Evolutionary conservation across 192 early-diverging fungal genomes (phyloP), one percentile per base, ranked within the genome.

Genomic region (Funneliformis mosseae): DNA sequence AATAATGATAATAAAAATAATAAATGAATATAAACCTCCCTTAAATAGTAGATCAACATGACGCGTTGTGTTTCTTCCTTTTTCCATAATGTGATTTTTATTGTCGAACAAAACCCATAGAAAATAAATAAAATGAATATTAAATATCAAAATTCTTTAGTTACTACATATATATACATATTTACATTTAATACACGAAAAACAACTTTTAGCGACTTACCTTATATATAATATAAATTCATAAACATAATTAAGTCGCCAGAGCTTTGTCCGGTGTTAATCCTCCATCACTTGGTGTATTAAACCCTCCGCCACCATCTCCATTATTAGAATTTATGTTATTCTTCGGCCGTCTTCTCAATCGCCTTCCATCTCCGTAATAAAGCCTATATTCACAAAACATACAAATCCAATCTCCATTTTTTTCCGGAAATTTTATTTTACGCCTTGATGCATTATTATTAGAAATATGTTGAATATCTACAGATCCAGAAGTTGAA

Each of bases 361-460:
- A 8, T 33, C 78, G 45, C 16, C 68, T 55, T 38, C 67, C 78
- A 71, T 79, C 78, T 59, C 77, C 77, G 39, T 79, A 79, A 70
- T 79, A 79, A 18, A 79, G 28, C 21, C 45, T 23, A 70, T 79
- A 79, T 71, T 79, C 67, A 79, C 78, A 79, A 28, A 79, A 79
- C 27, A 79, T 68, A 71, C 78, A 79, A 71, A 79, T 79, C 78
- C 78, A 79, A 50, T 79, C 78, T 1, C 78, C 78, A 60, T 55
- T 71, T 71, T 79, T 79, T 48, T 79, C 78, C 9, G 55, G 43
- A 39, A 79, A 79, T 48, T 66, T 64, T 18, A 70, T 48, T 38
- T 60, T 79, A 41, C 78, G 78, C 42, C 68, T 70, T 79, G 61
- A 0, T 33, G 45, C 4, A 70, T 39, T 70, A 68, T 46, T 61